Base-by-base conservation (phyloP, 2,329 filamentous ascomycete species). In the Pseudomassariella vexata region DNA sequence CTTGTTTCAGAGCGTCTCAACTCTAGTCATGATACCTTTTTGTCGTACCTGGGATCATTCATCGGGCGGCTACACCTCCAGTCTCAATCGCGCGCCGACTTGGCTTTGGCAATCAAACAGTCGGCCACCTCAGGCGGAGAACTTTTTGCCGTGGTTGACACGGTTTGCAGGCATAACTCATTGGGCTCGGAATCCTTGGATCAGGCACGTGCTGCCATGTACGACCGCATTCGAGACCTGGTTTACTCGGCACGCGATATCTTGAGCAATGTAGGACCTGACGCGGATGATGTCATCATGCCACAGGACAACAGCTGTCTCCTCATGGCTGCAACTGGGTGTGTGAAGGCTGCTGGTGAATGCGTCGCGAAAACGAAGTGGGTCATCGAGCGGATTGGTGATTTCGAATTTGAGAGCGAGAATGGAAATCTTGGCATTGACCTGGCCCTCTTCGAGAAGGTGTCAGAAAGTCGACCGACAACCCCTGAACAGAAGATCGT, bases 21-120 rank as follows among this genome's bases (percentile, higher is more conserved):
- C 48, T 68, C 74, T 30, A 84, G 80, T 30, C 88, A 95, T 61
- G 89, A 96, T 60, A 77, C 76, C 6, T 95, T 96, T 50, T 66
- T 98, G 32, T 92, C 89, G 6, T 84, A 89, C 51, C 76, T 98
- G 31, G 90, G 86, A 30, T 94, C 87, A 5, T 95, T 96, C 55
- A 90, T 96, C 53, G 92, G 92, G 11, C 71, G 78, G 22, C 72
- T 95, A 35, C 87, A 95, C 57, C 69, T 95, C 38, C 88, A 95
- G 55, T 92, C 89, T n/a, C 82, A 92, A 40, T 92, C 88, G 6
- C 82, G 87, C 7, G 77, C 83, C 1, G 88, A 95, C 54, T 70
- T 96, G 29, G 78, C 88, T 19, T 63, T 80, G 9, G 88, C 85
- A 11, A 90, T 94, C 28, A 82, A 85, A 52, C 82, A 90, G 53